Percentiles rank a stretch among this genome's conserved stretches.
phyloP scores from a whole-genome alignment of 495 filamentous ascomycete species.

The Eremomyces bilateralis region DNA sequence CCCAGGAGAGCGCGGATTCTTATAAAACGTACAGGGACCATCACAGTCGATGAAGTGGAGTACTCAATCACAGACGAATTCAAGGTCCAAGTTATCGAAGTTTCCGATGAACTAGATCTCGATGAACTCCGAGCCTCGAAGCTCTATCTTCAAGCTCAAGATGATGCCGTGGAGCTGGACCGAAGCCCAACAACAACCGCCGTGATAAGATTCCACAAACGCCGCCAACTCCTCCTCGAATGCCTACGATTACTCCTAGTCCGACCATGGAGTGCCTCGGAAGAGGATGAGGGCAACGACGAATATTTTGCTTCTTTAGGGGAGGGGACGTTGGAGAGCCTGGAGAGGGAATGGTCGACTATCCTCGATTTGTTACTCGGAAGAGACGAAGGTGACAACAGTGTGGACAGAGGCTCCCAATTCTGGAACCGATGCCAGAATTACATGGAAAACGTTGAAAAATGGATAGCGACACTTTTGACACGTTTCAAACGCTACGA shows the following conservation, averaged over 20 bases:
- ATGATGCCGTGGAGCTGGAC: slow-evolving; percentile 39
- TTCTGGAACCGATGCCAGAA: slow-evolving; percentile 48
- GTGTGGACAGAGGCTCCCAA: slow-evolving; percentile 9
- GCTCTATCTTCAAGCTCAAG: slow-evolving; percentile 45
- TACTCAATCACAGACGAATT: slow-evolving; percentile 77
- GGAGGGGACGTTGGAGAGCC: background rate
- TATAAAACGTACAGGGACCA: slow-evolving; percentile 31
- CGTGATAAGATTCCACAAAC: slow-evolving; percentile 66
- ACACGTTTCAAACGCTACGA: slow-evolving; percentile 50
- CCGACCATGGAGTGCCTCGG: slow-evolving; percentile 28
- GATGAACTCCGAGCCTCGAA: slow-evolving; percentile 70
- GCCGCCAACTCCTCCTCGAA: slow-evolving; percentile 55
- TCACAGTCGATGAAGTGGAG: slow-evolving; percentile 45
- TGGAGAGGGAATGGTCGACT: too few species aligned
- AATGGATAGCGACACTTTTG: slow-evolving; percentile 44
- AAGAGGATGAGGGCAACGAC: slow-evolving; percentile 21
- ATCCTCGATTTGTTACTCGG: too few species aligned
- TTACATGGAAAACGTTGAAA: slow-evolving; percentile 50
- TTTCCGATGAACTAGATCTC: slow-evolving; percentile 71
- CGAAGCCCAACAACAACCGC: slow-evolving; percentile 47
- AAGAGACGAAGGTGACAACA: too few species aligned
- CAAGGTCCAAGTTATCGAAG: slow-evolving; percentile 47
- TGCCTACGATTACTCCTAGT: slow-evolving; percentile 55
- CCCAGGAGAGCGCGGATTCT: background rate
- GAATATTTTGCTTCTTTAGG: slow-evolving; percentile 6